phyloP scores from a whole-genome alignment of 371 early-diverging fungal species.

The Apophysomyces elegans region DNA sequence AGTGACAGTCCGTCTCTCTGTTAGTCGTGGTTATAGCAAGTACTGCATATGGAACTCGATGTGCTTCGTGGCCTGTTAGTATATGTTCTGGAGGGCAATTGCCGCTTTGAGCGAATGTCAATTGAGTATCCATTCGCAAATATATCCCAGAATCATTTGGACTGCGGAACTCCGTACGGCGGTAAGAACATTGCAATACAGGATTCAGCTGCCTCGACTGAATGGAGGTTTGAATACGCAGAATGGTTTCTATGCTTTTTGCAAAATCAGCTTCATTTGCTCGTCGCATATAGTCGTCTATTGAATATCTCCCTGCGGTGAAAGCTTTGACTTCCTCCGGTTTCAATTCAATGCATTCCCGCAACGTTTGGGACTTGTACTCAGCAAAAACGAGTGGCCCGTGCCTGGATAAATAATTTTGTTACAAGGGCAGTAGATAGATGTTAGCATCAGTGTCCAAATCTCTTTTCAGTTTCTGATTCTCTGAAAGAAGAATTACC shows the following conservation, averaged over 20 bases:
- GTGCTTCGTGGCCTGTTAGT: constrained; percentile 54
- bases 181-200: constrained; percentile 86
- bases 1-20: constrained; percentile 82
- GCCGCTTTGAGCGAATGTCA: constrained; percentile 88
- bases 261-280: constrained; percentile 71
- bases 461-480: too few relatives aligned
- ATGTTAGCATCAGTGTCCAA: too few relatives aligned
- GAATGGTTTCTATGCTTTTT: constrained; percentile 74
- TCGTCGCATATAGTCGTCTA: constrained; percentile 13
- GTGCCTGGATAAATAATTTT: constrained; percentile 17
- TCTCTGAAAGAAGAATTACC: constrained; percentile 82
- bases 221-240: constrained; percentile 70
- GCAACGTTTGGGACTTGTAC: constrained; percentile 97
- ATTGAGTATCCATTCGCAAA: constrained; percentile 93
- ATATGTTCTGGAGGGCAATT: constrained; percentile 86
- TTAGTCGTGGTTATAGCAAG: constrained; percentile 70
- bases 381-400: constrained; percentile 87
- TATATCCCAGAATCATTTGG: constrained; percentile 91
- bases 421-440: too few relatives aligned
- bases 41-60: constrained; percentile 38
- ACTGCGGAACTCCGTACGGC: constrained; percentile 95
- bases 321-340: constrained; percentile 85
- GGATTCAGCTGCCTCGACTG: constrained; percentile 74
- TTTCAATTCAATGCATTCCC: constrained; percentile 91
- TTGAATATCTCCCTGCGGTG: constrained; percentile 46